Percentiles rank a stretch among this genome's conserved stretches.
phyloP scores from a whole-genome alignment of 2,329 filamentous ascomycete species.

The Daldinia sp. region DNA sequence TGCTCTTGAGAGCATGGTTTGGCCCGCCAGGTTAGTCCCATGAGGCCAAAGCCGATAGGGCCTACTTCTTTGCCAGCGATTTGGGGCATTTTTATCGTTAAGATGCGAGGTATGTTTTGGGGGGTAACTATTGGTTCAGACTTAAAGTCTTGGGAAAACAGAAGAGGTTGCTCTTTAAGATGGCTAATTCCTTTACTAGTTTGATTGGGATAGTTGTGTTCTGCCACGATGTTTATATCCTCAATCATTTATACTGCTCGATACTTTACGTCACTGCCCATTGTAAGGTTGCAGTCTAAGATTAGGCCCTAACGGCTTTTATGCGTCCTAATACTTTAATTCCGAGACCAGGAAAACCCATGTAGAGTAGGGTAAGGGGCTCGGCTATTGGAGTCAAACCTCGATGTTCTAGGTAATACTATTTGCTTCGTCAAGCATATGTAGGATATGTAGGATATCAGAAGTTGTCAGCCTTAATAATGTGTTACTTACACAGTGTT shows the following conservation, averaged over 20 bases:
- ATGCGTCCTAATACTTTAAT: constrained; percentile 15
- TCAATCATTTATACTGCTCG: not conserved
- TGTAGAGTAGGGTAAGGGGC: not conserved
- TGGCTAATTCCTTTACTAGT: not conserved
- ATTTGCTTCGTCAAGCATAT: not conserved
- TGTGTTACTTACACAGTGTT: too few relatives aligned
- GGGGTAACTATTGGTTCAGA: not conserved
- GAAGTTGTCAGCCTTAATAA: not conserved
- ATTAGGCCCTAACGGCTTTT: constrained; percentile 7
- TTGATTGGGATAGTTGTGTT: not conserved
- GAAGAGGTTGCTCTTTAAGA: not conserved
- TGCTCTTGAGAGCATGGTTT: constrained; percentile 54
- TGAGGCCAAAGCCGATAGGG: constrained; percentile 46
- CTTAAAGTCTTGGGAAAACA: not conserved
- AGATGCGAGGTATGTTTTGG: not conserved
- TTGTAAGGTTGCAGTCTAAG: not conserved
- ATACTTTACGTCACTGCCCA: not conserved
- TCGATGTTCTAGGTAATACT: not conserved
- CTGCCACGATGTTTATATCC: constrained; percentile 6
- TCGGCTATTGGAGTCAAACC: not conserved
- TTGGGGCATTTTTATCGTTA: constrained; percentile 20
- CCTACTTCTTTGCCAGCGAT: constrained; percentile 31
- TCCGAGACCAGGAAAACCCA: constrained; percentile 9
- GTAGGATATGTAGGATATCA: not conserved
- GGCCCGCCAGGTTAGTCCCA: constrained; percentile 51